A percentile compares a stretch with the other conserved stretches of the same genome.
phyloP scores from a whole-genome alignment of 2,329 filamentous ascomycete genomes.

The Emmonsiellopsis sp. region DNA sequence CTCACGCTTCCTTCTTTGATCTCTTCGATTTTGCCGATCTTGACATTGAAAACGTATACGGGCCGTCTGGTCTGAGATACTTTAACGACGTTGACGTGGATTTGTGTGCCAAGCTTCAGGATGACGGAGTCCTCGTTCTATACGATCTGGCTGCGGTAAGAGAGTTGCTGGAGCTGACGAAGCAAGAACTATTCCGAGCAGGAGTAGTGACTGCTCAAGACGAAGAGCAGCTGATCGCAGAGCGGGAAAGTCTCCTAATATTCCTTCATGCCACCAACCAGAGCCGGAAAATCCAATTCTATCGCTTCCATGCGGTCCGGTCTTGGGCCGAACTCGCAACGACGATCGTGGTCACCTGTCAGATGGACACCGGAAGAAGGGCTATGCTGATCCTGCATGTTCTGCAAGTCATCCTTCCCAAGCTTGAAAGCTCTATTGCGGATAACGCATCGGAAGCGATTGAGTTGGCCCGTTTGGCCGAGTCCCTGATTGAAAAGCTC shows the following conservation, averaged over 20 bases:
- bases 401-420: constrained; percentile 78
- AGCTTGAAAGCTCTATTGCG: constrained; percentile 67
- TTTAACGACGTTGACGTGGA: constrained; percentile 61
- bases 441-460: constrained; percentile 61
- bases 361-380: constrained; percentile 63
- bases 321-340: constrained; percentile 80
- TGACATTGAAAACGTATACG: constrained; percentile 39
- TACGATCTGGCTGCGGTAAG: constrained; percentile 64
- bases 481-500: constrained; percentile 46
- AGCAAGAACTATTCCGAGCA: constrained; percentile 25
- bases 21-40: constrained; percentile 83
- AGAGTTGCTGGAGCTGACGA: constrained; percentile 58
- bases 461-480: constrained; percentile 70
- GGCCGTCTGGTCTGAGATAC: constrained; percentile 48
- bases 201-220: constrained; percentile 39
- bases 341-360: constrained; percentile 72
- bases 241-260: constrained; percentile 28
- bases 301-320: constrained; percentile 59
- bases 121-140: constrained; percentile 40
- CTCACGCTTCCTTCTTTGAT: constrained; percentile 74
- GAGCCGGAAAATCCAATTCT: constrained; percentile 26
- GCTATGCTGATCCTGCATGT: constrained; percentile 76
- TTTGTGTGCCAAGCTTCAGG: constrained; percentile 53
- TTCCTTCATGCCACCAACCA: constrained; percentile 36
- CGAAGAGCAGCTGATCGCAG: constrained; percentile 31